These are phyloP conservation scores for Fistulifera pelliculosa DNA, from an alignment of 108 stramenopile genomes.

Conservation along the genomic window DNA sequence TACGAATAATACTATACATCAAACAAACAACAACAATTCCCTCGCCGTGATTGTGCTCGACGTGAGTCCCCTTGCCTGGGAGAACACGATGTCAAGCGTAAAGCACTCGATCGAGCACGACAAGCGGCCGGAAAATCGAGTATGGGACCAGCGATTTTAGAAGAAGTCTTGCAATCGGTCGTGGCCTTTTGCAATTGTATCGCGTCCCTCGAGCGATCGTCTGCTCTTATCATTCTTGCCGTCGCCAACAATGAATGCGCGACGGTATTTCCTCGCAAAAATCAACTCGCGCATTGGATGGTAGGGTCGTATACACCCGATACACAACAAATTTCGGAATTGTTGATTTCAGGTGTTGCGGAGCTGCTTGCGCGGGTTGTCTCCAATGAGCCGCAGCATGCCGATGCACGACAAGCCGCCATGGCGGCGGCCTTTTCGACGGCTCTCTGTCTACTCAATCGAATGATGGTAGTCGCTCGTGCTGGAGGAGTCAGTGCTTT, in stretches of 20 bases:
- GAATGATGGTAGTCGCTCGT: constrained; percentile 66
- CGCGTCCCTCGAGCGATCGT: constrained; percentile 44
- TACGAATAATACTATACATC: no score
- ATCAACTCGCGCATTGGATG: constrained; percentile 19
- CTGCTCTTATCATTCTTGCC: constrained; percentile 59
- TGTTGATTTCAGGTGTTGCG: constrained; percentile 55
- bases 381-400: constrained; percentile 11
- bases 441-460: constrained; percentile 67
- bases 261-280: constrained; percentile 58
- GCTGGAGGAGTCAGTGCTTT: constrained; percentile 43
- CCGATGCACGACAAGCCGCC: constrained; percentile 28
- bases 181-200: constrained; percentile 48
- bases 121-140: constrained; percentile 42
- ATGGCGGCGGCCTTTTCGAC: constrained; percentile 65
- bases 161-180: constrained; percentile 52
- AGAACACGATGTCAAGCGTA: constrained; percentile 39
- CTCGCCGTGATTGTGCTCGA: constrained; percentile 66
- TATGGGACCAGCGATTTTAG: constrained; percentile 59
- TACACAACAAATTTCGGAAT: constrained; percentile 34
- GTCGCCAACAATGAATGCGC: constrained; percentile 57
- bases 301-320: constrained; percentile 40
- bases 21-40: constrained; percentile 17
- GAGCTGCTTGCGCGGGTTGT: constrained; percentile 53
- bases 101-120: constrained; percentile 42
- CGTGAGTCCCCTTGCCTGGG: constrained; percentile 67